These are phyloP conservation scores for Komagataella phaffii DNA, from an alignment of 805 yeast genomes.

Conservation along the genomic window DNA sequence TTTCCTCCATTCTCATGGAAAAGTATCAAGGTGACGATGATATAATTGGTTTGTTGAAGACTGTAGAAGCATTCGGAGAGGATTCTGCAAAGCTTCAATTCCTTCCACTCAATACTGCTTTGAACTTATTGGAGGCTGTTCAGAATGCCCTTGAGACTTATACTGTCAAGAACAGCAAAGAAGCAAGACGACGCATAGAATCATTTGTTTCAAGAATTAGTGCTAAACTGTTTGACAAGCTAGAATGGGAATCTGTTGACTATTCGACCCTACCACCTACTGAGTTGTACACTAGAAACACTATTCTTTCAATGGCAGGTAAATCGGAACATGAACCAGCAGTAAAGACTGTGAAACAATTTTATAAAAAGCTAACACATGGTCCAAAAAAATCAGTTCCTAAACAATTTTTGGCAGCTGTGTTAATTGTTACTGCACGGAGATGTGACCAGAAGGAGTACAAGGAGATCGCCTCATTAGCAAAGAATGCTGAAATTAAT, in stretches of 20 bases:
- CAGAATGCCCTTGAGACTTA: slow-evolving; percentile 10
- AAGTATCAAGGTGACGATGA: slow-evolving; percentile 16
- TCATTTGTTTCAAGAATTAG: background rate
- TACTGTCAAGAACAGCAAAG: slow-evolving; percentile 4
- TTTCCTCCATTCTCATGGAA: slow-evolving; percentile 23
- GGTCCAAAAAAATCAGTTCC: slow-evolving; percentile 44
- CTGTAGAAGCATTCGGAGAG: slow-evolving; percentile 16
- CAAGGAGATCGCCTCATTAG: slow-evolving; percentile 42
- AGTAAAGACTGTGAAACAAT: slow-evolving; percentile 20
- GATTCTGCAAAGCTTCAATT: slow-evolving; percentile 14
- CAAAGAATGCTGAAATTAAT: slow-evolving; percentile 34
- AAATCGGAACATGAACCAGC: slow-evolving; percentile 13
- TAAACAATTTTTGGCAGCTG: slow-evolving; percentile 29
- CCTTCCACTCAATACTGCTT: slow-evolving; percentile 21
- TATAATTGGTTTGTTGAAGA: slow-evolving; percentile 17
- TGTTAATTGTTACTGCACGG: slow-evolving; percentile 27
- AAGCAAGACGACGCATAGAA: background rate
- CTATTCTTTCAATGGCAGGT: slow-evolving; percentile 26
- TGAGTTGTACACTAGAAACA: slow-evolving; percentile 31
- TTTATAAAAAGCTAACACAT: slow-evolving; percentile 35
- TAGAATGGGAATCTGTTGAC: slow-evolving; percentile 22
- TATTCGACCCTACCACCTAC: slow-evolving; percentile 10
- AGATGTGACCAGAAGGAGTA: slow-evolving; percentile 29
- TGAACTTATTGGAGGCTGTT: slow-evolving; percentile 20
- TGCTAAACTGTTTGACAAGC: slow-evolving; percentile 13